Evolutionary conservation across 2,329 filamentous ascomycete species (phyloP).

Genomic region (Alternaria solani): DNA sequence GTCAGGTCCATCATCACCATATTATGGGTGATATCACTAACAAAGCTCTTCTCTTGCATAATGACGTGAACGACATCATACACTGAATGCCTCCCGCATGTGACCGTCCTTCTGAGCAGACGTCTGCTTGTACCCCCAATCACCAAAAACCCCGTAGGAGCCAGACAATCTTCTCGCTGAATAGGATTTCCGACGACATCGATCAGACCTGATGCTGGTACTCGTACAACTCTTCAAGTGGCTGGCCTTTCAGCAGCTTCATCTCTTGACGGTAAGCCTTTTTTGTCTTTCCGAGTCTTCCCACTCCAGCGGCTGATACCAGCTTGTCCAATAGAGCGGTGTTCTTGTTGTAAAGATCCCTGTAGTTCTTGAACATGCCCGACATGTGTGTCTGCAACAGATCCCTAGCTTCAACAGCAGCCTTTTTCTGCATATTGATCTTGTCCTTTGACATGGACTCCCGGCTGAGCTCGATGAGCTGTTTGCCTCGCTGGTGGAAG

Average conservation of each 20-base stretch:
- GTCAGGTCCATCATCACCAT: background rate
- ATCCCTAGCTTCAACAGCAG: background rate
- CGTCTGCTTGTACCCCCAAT: background rate
- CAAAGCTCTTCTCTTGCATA: background rate
- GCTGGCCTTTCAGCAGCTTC: background rate
- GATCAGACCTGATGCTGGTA: background rate
- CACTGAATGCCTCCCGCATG: background rate
- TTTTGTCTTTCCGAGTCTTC: background rate
- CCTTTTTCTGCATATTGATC: background rate
- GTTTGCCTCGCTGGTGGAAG: constrained; percentile 1
- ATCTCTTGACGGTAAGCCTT: background rate
- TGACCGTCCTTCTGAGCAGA: background rate
- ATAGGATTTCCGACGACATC: background rate
- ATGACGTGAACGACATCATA: background rate
- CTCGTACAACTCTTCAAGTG: background rate
- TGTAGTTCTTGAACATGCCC: constrained; percentile 4
- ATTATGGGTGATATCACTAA: background rate
- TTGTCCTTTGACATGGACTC: background rate
- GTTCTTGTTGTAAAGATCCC: background rate
- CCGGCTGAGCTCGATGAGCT: constrained; percentile 1
- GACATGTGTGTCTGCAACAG: background rate
- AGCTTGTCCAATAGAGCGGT: background rate
- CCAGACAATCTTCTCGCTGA: background rate
- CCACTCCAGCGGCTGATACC: background rate
- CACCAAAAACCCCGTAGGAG: background rate